Evolutionary conservation across 148 eudicot species (phyloP).

Genomic region (Fallopia convolvulus): DNA sequence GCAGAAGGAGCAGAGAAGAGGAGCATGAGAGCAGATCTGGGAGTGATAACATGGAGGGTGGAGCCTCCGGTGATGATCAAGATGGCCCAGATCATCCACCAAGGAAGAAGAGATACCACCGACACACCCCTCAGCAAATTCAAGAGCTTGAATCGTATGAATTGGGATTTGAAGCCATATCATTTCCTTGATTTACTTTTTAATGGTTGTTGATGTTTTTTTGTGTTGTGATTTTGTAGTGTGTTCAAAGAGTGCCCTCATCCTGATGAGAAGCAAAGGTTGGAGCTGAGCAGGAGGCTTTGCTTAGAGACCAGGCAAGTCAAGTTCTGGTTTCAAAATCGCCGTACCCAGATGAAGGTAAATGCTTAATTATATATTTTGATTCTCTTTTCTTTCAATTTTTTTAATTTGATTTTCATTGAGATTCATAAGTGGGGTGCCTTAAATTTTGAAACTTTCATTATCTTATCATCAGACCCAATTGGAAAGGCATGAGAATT

Average conservation of each 20-base stretch:
- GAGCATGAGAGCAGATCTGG: constrained; percentile 98
- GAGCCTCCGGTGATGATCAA: constrained; percentile 83
- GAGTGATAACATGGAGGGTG: constrained; percentile 76
- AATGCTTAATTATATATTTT: not conserved
- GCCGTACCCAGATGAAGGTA: constrained; percentile 97
- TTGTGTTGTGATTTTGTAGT: constrained; percentile 21
- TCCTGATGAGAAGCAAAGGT: constrained; percentile 96
- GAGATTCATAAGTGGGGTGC: not conserved
- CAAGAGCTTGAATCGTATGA: constrained; percentile 95
- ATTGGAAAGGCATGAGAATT: constrained; percentile 86
- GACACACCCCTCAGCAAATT: constrained; percentile 97
- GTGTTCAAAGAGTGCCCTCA: constrained; percentile 97
- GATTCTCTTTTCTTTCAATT: not conserved
- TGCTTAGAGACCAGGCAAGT: constrained; percentile 85
- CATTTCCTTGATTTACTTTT: not conserved
- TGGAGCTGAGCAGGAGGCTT: constrained; percentile 84
- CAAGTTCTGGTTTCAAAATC: constrained; percentile 97
- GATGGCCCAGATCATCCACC: constrained; percentile 68
- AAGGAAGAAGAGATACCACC: constrained; percentile 83
- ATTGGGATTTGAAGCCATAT: not conserved
- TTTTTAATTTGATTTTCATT: not conserved
- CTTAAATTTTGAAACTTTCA: not conserved
- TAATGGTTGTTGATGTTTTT: constrained; percentile 9
- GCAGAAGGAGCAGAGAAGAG: constrained; percentile 58
- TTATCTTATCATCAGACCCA: constrained; percentile 50